A percentile compares a stretch with the other conserved stretches of the same genome.
These are phyloP conservation scores for Zymoseptoria brevis DNA, from an alignment of 2,329 filamentous ascomycete genomes.

Conservation along the genomic window DNA sequence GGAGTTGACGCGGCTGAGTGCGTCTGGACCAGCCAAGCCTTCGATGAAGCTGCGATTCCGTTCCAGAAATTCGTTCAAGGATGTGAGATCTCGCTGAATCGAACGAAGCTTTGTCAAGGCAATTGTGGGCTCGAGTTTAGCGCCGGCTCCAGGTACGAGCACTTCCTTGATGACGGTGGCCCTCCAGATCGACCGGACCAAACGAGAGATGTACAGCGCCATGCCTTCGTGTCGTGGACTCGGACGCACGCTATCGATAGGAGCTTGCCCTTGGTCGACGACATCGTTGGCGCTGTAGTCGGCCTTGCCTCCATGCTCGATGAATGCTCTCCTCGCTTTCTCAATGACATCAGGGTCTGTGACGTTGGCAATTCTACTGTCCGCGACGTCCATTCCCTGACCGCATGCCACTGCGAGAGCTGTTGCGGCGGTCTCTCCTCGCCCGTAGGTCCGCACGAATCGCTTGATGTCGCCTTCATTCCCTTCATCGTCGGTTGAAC, in stretches of 20 bases:
- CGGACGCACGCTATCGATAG: slow-evolving; percentile 73
- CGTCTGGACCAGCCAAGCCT: slow-evolving; percentile 82
- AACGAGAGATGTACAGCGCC: slow-evolving; percentile 74
- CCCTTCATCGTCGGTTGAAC: slow-evolving; percentile 61
- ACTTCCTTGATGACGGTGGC: slow-evolving; percentile 58
- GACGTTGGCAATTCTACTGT: slow-evolving; percentile 60
- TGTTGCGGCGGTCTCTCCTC: slow-evolving; percentile 80
- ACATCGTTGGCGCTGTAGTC: slow-evolving; percentile 70
- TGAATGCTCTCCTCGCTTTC: slow-evolving; percentile 76
- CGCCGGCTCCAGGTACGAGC: slow-evolving; percentile 47
- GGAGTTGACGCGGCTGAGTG: slow-evolving; percentile 66
- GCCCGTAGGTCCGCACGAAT: slow-evolving; percentile 79
- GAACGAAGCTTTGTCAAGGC: slow-evolving; percentile 58
- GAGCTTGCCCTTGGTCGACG: slow-evolving; percentile 51
- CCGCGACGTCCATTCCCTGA: slow-evolving; percentile 74
- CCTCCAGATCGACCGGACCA: slow-evolving; percentile 87
- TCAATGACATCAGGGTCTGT: slow-evolving; percentile 82
- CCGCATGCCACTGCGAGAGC: slow-evolving; percentile 92
- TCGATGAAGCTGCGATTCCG: slow-evolving; percentile 89
- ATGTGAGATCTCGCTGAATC: slow-evolving; percentile 73
- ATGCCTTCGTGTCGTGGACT: slow-evolving; percentile 86
- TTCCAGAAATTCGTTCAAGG: slow-evolving; percentile 72
- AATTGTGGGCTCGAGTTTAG: slow-evolving; percentile 61
- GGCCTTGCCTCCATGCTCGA: slow-evolving; percentile 85
- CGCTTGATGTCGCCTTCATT: slow-evolving; percentile 73